phyloP scores from a whole-genome alignment of 208 protist genomes.

The Acanthamoeba sp. region DNA sequence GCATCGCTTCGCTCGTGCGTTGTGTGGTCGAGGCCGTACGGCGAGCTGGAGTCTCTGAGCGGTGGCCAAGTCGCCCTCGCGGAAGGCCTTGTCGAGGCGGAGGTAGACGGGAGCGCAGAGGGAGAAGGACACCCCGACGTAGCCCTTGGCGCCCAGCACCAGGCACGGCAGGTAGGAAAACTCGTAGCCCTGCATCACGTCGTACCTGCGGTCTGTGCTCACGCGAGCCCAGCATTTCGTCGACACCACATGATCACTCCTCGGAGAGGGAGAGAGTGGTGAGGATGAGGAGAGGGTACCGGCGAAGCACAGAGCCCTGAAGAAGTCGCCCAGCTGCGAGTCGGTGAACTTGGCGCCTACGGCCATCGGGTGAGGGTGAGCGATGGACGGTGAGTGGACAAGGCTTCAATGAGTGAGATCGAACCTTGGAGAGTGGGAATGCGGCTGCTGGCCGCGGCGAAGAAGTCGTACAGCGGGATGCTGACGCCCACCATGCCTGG shows the following conservation, averaged over 20 bases:
- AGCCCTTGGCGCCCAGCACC: conserved; percentile 43
- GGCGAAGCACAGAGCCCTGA: background rate
- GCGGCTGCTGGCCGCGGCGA: conserved; percentile 3
- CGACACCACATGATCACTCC: too few species aligned
- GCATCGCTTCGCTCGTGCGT: background rate
- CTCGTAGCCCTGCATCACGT: conserved; percentile 68
- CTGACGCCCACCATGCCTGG: conserved; percentile 49
- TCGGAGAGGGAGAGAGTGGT: too few species aligned
- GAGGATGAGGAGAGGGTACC: too few species aligned
- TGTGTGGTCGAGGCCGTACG: background rate
- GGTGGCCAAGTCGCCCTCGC: conserved; percentile 5
- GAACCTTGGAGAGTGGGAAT: conserved; percentile 31
- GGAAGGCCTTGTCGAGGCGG: conserved; percentile 42
- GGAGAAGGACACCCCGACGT: conserved; percentile 11
- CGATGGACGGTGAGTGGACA: too few species aligned
- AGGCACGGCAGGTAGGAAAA: conserved; percentile 35
- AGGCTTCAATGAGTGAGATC: background rate
- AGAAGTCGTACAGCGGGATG: conserved; percentile 60
- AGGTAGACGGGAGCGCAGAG: conserved; percentile 5
- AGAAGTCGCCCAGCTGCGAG: conserved; percentile 62
- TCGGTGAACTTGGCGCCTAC: conserved; percentile 71
- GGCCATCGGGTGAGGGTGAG: background rate
- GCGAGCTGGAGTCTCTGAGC: conserved; percentile 26
- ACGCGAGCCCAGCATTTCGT: too few species aligned
- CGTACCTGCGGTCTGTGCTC: conserved; percentile 14